These are phyloP conservation scores for Tulasnella sp. DNA, from an alignment of 768 basidiomycete genomes.

Conservation along the genomic window DNA sequence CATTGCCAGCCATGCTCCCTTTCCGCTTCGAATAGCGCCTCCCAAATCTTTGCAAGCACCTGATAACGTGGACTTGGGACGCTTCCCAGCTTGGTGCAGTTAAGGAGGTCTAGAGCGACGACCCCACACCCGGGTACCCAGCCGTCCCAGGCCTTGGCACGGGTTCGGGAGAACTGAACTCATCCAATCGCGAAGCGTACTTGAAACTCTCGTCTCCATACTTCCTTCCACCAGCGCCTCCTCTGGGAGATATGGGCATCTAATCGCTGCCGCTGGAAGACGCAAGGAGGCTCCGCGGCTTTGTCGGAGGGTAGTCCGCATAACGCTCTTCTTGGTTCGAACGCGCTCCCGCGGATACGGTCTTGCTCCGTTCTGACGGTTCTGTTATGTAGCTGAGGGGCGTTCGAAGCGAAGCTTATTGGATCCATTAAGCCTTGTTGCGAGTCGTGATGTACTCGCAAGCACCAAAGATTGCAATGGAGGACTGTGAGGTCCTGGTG, in stretches of 20 bases:
- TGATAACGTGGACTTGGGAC: conserved; percentile 76
- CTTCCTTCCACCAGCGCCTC: not conserved
- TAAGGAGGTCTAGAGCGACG: conserved; percentile 76
- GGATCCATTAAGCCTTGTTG: not conserved
- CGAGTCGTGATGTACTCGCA: conserved; percentile 74
- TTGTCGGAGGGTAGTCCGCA: not conserved
- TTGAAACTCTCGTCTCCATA: not conserved
- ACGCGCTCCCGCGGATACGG: not conserved
- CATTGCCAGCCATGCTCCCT: conserved; percentile 31
- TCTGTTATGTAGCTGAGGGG: not conserved
- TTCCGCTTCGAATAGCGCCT: conserved; percentile 58
- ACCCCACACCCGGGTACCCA: conserved; percentile 70
- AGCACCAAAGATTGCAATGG: conserved; percentile 97
- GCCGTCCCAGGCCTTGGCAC: conserved; percentile 46
- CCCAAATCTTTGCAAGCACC: conserved; percentile 79
- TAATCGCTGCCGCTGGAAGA: not conserved
- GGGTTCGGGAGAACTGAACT: conserved; percentile 43
- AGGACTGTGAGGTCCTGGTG: conserved; percentile 78
- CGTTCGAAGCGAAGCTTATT: conserved; percentile 24
- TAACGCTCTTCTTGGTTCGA: not conserved
- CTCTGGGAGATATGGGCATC: not conserved
- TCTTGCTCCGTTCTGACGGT: not conserved
- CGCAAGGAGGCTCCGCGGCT: not conserved
- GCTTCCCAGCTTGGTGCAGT: conserved; percentile 77
- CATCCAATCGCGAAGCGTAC: not conserved